These are phyloP conservation scores for Fusarium sublunatum DNA, from an alignment of 2,329 filamentous ascomycete species.

Conservation along the genomic window DNA sequence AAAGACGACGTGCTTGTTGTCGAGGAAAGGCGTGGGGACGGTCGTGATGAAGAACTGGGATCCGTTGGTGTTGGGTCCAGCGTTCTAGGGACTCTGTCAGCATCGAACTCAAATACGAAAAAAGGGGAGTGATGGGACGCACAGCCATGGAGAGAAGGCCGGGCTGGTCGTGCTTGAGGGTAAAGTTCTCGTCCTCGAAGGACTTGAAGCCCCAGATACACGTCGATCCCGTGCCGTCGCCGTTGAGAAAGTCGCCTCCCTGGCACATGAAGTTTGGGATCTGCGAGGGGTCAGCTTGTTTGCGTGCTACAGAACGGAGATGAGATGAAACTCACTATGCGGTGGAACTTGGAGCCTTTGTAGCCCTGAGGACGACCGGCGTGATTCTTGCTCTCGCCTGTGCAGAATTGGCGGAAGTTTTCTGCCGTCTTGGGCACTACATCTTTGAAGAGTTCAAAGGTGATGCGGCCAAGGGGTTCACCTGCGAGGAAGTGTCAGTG, in stretches of 20 bases:
- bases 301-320: neutral
- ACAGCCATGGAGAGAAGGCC: constrained; percentile 95
- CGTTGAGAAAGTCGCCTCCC: constrained; percentile 94
- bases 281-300: constrained; percentile 56
- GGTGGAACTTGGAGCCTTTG: constrained; percentile 94
- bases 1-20: constrained; percentile 96
- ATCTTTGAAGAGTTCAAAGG: constrained; percentile 90
- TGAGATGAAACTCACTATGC: constrained; percentile 74
- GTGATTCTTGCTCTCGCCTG: constrained; percentile 85
- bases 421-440: constrained; percentile 89
- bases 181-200: constrained; percentile 93
- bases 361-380: constrained; percentile 87
- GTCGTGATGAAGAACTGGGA: constrained; percentile 98
- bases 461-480: constrained; percentile 86
- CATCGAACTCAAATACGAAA: neutral
- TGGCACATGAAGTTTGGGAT: constrained; percentile 98
- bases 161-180: constrained; percentile 78
- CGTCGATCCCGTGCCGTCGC: constrained; percentile 88
- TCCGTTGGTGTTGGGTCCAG: constrained; percentile 91
- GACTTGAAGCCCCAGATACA: constrained; percentile 87
- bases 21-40: constrained; percentile 84
- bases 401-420: constrained; percentile 98
- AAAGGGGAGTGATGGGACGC: constrained; percentile 52
- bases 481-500: constrained; percentile 63
- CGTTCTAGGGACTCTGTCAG: constrained; percentile 68